Conservation (phyloP, 768 basidiomycete species). For the Saitozyma podzolica region DNA sequence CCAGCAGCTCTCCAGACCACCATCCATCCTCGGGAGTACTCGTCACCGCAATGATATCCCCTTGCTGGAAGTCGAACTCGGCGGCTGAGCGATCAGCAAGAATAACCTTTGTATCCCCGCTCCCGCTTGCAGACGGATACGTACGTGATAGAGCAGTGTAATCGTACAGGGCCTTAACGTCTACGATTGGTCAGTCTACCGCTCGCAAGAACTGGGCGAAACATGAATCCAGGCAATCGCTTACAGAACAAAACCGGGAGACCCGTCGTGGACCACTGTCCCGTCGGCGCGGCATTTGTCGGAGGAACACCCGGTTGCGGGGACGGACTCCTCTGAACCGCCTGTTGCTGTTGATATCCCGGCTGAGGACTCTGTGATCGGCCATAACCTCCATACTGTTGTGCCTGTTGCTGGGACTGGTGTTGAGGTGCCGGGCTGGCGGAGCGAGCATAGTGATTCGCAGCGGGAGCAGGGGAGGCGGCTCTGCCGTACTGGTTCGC, state of each 20-base stretch:
- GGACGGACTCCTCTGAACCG: conserved; percentile 31
- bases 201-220: not conserved
- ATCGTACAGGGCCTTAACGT: conserved; percentile 75
- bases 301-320: conserved; percentile 52
- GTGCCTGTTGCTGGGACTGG: conserved; percentile 12
- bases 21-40: conserved; percentile 93
- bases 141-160: conserved; percentile 67
- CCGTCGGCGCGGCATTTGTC: conserved; percentile 61
- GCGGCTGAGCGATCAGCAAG: conserved; percentile 62
- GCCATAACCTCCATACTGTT: conserved; percentile 2
- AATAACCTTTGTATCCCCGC: not conserved
- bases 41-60: conserved; percentile 94
- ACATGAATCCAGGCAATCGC: conserved; percentile 36
- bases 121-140: not conserved
- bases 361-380: conserved; percentile 27
- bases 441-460: conserved; percentile 16
- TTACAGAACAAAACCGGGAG: conserved; percentile 80
- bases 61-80: conserved; percentile 93
- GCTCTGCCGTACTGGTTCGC: too few relatives aligned
- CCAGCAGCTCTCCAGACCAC: conserved; percentile 73
- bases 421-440: conserved; percentile 37
- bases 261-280: conserved; percentile 79
- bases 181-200: conserved; percentile 13
- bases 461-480: not conserved
- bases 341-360: conserved; percentile 16